A percentile compares a stretch with the other conserved stretches of the same genome.
These are phyloP conservation scores for Aurantiochytrium sp. DNA, from an alignment of 108 stramenopile species.

Conservation along the genomic window DNA sequence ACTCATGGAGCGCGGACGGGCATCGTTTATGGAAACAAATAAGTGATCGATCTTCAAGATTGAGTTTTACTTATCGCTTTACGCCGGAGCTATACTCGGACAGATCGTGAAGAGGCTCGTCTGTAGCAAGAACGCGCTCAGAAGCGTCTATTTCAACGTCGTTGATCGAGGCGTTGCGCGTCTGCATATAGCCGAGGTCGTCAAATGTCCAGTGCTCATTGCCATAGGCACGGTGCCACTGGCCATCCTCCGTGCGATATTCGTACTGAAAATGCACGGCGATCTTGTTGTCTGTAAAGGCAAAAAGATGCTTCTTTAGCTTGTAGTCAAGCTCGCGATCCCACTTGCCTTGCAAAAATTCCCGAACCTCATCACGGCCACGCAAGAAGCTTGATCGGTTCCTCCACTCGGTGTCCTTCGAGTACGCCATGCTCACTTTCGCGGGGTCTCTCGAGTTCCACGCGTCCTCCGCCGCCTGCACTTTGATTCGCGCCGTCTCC, in stretches of 20 bases:
- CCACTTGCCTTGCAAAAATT: slow-evolving; percentile 51
- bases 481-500: slow-evolving; percentile 56
- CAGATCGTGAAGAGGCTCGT: background rate
- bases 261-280: slow-evolving; percentile 64
- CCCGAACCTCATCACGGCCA: slow-evolving; percentile 47
- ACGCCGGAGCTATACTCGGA: no score
- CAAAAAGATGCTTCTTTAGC: slow-evolving; percentile 60
- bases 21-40: no score
- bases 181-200: slow-evolving; percentile 47
- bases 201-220: slow-evolving; percentile 68
- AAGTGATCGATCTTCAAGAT: no score
- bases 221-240: slow-evolving; percentile 60
- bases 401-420: slow-evolving; percentile 52
- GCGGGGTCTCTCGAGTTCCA: slow-evolving; percentile 57
- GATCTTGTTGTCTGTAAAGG: slow-evolving; percentile 50
- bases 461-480: slow-evolving; percentile 56
- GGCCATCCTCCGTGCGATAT: slow-evolving; percentile 37
- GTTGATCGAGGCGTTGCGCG: slow-evolving; percentile 59
- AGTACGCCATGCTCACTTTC: slow-evolving; percentile 49
- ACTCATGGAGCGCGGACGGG: no score
- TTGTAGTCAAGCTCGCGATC: slow-evolving; percentile 50
- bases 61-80: no score
- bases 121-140: slow-evolving; percentile 34
- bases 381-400: slow-evolving; percentile 44
- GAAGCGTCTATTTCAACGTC: slow-evolving; percentile 50